Conservation (phyloP, 768 basidiomycete genomes). For the Neoboletus magnificus region DNA sequence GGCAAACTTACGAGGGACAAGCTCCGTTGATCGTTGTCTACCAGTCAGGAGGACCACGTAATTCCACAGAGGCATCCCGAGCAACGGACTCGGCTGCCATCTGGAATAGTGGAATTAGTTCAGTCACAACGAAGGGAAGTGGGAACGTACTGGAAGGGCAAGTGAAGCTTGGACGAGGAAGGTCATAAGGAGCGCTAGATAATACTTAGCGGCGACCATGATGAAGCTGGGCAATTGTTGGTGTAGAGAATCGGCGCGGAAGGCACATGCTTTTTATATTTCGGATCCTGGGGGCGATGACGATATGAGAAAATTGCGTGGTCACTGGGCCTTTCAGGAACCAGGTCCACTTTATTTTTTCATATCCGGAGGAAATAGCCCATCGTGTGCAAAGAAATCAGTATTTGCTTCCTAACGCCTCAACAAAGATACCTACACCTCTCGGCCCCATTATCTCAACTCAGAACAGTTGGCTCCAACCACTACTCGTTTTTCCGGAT, state of each 20-base stretch:
- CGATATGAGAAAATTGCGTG: neutral
- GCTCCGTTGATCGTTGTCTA: constrained; percentile 1
- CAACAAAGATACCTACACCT: no score
- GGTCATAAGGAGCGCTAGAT: constrained; percentile 18
- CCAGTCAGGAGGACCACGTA: constrained; percentile 24
- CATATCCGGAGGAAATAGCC: neutral
- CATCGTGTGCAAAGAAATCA: no score
- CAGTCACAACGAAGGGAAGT: neutral
- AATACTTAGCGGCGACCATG: constrained; percentile 22
- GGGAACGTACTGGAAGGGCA: constrained; percentile 19
- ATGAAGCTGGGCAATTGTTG: constrained; percentile 1
- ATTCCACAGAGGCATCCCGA: no score
- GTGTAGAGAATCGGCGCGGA: neutral
- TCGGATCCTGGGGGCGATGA: neutral
- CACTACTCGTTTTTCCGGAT: no score
- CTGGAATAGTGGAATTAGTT: neutral
- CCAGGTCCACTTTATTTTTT: neutral
- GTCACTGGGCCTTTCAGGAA: constrained; percentile 22
- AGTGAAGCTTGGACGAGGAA: constrained; percentile 19
- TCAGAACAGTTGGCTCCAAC: no score
- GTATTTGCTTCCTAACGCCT: no score
- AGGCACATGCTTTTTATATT: constrained; percentile 23
- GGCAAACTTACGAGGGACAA: constrained; percentile 9
- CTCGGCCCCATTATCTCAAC: no score
- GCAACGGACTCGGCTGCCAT: no score